These are phyloP conservation scores for Balansia obtecta DNA, from an alignment of 2,329 filamentous ascomycete genomes.

Conservation along the genomic window DNA sequence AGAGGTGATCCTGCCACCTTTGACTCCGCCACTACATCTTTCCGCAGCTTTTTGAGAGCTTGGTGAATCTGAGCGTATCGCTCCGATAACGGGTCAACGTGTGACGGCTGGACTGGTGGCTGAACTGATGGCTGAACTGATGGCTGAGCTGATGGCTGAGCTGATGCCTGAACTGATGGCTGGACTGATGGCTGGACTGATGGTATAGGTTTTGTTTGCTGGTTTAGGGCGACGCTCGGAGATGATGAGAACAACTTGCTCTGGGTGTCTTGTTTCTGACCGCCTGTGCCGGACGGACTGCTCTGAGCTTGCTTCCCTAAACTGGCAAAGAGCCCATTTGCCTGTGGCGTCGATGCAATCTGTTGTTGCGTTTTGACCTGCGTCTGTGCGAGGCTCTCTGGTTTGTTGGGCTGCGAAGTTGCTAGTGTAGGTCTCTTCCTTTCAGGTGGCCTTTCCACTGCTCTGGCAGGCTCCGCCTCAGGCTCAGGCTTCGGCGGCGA, in stretches of 20 bases:
- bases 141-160: too few relatives aligned
- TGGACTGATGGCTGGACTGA: constrained; percentile 1
- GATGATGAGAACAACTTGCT: background rate
- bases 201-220: background rate
- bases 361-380: constrained; percentile 2
- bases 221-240: constrained; percentile 2
- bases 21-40: constrained; percentile 42
- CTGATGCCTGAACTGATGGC: too few relatives aligned
- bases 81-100: constrained; percentile 18
- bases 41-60: constrained; percentile 56
- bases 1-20: constrained; percentile 34
- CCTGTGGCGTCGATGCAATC: constrained; percentile 4
- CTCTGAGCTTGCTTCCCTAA: constrained; percentile 13
- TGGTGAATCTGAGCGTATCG: constrained; percentile 49
- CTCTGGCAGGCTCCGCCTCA: constrained; percentile 13
- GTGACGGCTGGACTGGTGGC: too few relatives aligned
- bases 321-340: constrained; percentile 12
- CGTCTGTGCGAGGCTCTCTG: constrained; percentile 5
- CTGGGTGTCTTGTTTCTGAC: background rate
- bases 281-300: background rate
- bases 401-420: constrained; percentile 10
- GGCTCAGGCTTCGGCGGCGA: constrained; percentile 24
- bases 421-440: background rate
- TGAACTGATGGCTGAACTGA: too few relatives aligned
- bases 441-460: background rate